Evolutionary conservation across 805 yeast species (phyloP), one percentile per base, ranked within the genome.

Genomic region (Schizosaccharomyces lindneri): DNA sequence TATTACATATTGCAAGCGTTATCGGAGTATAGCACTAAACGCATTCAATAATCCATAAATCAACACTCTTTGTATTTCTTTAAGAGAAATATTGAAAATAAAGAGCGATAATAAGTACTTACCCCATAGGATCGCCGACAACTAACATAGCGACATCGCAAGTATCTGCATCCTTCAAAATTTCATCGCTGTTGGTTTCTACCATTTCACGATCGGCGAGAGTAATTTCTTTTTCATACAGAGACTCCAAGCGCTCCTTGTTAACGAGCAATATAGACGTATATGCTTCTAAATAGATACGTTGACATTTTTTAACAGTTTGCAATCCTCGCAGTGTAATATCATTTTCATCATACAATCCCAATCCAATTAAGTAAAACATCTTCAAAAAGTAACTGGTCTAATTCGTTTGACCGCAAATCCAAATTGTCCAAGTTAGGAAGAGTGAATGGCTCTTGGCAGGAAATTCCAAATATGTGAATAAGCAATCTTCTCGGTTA

Each of bases 231-330:
- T 86, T 79, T 6, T 95, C 97, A 69, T 90, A 90, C 67, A 84
- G 87, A 66, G 79, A 78, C 70, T 89, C 97, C 61, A 65, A 43
- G 11, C 17, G 9, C 5, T 81, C 75, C 65, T 84, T 81, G 2
- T 97, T 95, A 13, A 95, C 88, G 97, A 93, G 90, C 63, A 93
- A 75, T 64, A 90, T 90, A 48, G 95, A 85, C 3, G 98, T 90
- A 72, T 90, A 90, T 2, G 95, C 97, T 73, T 90, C 98, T 62
- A 93, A 75, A 67, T 90, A 90, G n/a, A 90, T 95, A 55, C 96
- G 77, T 68, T 84, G 81, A 73, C 97, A 88, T 70, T 77, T 79
- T 68, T 79, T 83, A 62, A 93, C 88, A 2, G 83, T 79, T 68
- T 90, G 88, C 36, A 93, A 76, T 1, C 98, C 98, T 67, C 97